Evolutionary conservation across 306 rosid species (phyloP), one percentile per base, ranked within the genome.

Genomic region (Lablab purpureus): DNA sequence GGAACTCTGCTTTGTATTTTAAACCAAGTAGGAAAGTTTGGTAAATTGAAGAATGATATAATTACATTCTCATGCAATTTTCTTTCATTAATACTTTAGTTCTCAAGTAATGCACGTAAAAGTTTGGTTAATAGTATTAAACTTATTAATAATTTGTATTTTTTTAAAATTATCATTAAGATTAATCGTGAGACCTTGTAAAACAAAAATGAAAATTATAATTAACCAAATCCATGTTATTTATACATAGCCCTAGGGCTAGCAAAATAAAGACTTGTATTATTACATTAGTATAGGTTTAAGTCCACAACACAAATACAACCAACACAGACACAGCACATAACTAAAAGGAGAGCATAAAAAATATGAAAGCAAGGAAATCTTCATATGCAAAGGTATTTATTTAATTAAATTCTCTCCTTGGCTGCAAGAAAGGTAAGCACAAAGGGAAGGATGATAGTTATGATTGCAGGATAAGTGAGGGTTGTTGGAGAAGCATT

Each of bases 391-490:
- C 3, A 18, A 37, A 21, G 14, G 18, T 49, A 4, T 10, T n/a
- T n/a, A n/a, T n/a, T 79, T 27, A 74, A 68, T 17, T 34, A 83
- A 83, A 85, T 11, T 34, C 80, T 68, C 63, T 64, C 18, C 59
- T 77, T 77, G 45, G 73, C 59, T 0, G 59, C 80, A 65, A 84
- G 71, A 77, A 86, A 70, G 32, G 82, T 56, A 66, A 81, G 73
- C 64, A 80, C 10, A n/a, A 82, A 54, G 55, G 84, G 88, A 12
- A 85, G 50, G 60, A 87, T 9, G 15, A 79, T 62, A 52, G 76
- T 36, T 22, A 79, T 75, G 19, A 84, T 34, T 21, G 90, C 79
- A 43, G 91, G 71, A 22, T 17, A 67, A 71, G 76, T 63, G 14
- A 74, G 75, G 19, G 0, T 64, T 58, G 73, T 77, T 18, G 66